Base-by-base conservation (phyloP, 2,329 filamentous ascomycete genomes). In the Teratosphaeria pseudoeucalypti region DNA sequence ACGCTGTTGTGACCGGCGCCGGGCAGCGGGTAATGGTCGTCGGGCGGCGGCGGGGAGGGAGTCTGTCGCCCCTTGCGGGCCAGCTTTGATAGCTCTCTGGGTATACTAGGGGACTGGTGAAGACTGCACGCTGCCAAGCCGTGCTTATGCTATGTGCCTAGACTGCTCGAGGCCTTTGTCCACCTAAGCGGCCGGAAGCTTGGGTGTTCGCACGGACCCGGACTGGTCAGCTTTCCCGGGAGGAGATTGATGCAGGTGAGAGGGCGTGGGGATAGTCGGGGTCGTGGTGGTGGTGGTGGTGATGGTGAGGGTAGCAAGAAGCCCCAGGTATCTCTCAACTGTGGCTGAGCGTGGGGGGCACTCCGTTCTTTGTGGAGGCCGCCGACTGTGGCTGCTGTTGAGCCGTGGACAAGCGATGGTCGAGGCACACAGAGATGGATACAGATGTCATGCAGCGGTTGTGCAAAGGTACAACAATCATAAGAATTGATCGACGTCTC, bases 1-100 rank as follows among this genome's bases (percentile, higher is more conserved):
- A 65, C 55, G 61, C 62, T 66, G 63, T 66, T 66, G 61, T 65
- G 68, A 62, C 63, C 65, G 56, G 63, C 63, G 60, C 63, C 63
- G 57, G 60, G 61, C 60, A 58, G 60, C 54, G 57, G 60, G 57
- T 56, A 57, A 54, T 58, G 58, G 14, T 57, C 53, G 29, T 58
- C 58, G 60, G 63, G 62, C 54, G 63, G 62, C 54, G 57, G 57
- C 26, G 63, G 66, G 63, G 59, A 62, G 61, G 58, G 61, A 49
- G 59, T 55, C 53, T 57, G 62, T 43, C 62, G 56, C 62, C 60
- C 60, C 57, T 56, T 59, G 57, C 59, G 62, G 57, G 62, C 66
- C 66, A 67, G 66, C 60, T 61, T 67, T 57, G 59, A 29, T 52
- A 49, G 16, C 16, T 49, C 43, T 49, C 43, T 23, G 6, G 1